These are phyloP conservation scores for Umbelopsis ramanniana DNA, from an alignment of 192 early-diverging fungal species.

Conservation along the genomic window DNA sequence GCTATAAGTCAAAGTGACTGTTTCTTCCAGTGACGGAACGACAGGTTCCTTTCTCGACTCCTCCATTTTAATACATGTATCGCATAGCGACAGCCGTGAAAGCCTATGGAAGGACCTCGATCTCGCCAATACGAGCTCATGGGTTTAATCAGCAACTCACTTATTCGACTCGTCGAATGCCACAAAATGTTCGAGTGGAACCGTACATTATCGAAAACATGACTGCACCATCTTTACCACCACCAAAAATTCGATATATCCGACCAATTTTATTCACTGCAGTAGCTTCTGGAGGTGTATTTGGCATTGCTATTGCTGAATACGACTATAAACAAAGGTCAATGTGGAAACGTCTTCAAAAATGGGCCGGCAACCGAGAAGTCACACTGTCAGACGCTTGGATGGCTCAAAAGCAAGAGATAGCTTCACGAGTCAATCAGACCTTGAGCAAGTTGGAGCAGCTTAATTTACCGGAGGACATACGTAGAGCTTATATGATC, in stretches of 20 bases:
- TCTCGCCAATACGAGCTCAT: background rate
- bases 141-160: background rate
- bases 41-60: too few species aligned
- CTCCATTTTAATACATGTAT: background rate
- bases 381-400: conserved; percentile 31
- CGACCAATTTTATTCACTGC: conserved; percentile 55
- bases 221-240: background rate
- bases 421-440: conserved; percentile 23
- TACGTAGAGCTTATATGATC: conserved; percentile 38
- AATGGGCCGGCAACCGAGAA: conserved; percentile 34
- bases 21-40: too few species aligned
- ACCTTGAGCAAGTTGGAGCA: conserved; percentile 40
- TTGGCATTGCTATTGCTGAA: conserved; percentile 41
- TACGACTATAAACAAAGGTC: conserved; percentile 39
- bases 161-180: background rate
- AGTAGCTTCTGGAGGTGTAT: conserved; percentile 37
- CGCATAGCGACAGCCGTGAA: background rate
- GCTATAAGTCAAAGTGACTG: too few species aligned
- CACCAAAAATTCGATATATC: conserved; percentile 2
- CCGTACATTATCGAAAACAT: background rate
- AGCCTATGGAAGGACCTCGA: background rate
- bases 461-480: conserved; percentile 40
- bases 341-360: conserved; percentile 34
- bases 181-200: background rate
- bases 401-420: conserved; percentile 36